These are phyloP conservation scores for Claviceps digitariae DNA, from an alignment of 2,329 filamentous ascomycete species.

Conservation along the genomic window DNA sequence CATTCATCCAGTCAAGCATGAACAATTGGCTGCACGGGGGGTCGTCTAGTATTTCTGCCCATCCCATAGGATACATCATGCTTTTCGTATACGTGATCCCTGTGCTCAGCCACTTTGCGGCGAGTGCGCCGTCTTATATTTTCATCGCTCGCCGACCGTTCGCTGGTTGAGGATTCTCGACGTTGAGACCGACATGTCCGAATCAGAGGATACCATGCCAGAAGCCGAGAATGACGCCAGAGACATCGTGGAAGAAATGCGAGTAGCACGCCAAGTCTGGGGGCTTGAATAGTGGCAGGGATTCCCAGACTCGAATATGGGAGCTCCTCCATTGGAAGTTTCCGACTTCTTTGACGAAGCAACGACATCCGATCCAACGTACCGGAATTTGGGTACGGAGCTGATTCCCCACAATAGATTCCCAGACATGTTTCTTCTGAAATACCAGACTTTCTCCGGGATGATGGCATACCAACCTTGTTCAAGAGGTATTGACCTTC, in stretches of 20 bases:
- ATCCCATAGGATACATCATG: constrained; percentile 15
- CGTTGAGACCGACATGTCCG: constrained; percentile 1
- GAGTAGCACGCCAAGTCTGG: neutral
- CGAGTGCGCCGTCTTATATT: constrained; percentile 21
- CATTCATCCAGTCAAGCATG: constrained; percentile 10
- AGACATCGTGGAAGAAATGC: constrained; percentile 3
- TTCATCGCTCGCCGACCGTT: constrained; percentile 4
- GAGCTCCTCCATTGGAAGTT: neutral
- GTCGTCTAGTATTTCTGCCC: constrained; percentile 19
- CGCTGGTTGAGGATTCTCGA: constrained; percentile 13
- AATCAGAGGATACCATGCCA: neutral
- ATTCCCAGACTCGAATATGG: neutral
- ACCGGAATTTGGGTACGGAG: constrained; percentile 7
- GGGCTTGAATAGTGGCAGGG: neutral
- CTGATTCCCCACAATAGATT: constrained; percentile 13
- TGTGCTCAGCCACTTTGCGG: constrained; percentile 18
- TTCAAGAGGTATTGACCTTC: constrained; percentile 8
- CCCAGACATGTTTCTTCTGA: constrained; percentile 12
- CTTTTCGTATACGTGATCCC: constrained; percentile 8
- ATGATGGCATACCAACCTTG: constrained; percentile 18
- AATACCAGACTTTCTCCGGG: constrained; percentile 16
- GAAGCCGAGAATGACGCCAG: constrained; percentile 1
- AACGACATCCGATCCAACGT: constrained; percentile 13
- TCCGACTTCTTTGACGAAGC: constrained; percentile 8
- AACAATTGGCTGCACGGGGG: constrained; percentile 7